Evolutionary conservation across 768 basidiomycete species (phyloP), one percentile per base, ranked within the genome.

Genomic region (Leucocoprinus birnbaumii): DNA sequence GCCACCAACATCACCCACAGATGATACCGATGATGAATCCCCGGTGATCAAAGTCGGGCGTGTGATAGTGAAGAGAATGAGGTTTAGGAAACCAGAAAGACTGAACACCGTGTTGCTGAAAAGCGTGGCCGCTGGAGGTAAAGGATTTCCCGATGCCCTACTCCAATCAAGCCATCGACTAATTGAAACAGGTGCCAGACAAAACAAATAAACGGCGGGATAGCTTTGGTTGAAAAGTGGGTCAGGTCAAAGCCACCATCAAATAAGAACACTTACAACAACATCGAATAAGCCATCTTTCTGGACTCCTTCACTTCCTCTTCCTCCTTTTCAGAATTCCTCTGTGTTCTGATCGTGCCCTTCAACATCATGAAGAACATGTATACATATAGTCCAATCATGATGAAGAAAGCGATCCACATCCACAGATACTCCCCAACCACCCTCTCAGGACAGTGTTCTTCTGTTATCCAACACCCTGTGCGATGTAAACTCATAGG

Each of bases 381-480:
- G 35, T 75, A 69, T 5, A 71, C 60, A 57, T 82, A 82, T 6
- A 80, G 67, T 11, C 77, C 48, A 37, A 76, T 45, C 65, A 77
- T 76, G 10, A 71, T 46, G 26, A 75, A 61, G 1, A 72, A 76
- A 0, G 79, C 66, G 5, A 75, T 51, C 80, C 81, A 83, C 40
- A 80, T 65, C 77, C 79, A 81, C n/a, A 78, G 51, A 55, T 80
- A 82, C 55, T 80, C 80, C 3, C 79, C 69, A 8, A 71, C 71
- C 11, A 80, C 74, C 45, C 69, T 69, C 56, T 80, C 73, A 4
- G 62, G 61, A 13, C 55, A 56, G 58, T 67, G 78, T 0, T 65
- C 54, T 3, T 61, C 37, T 3, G 59, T 54, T 40, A 82, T 80
- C 80, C 81, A 82, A 58, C 81, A 81, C 81, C 80, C 79, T 80